These are phyloP conservation scores for Nakazawaea holstii DNA, from an alignment of 805 yeast species.

Conservation along the genomic window DNA sequence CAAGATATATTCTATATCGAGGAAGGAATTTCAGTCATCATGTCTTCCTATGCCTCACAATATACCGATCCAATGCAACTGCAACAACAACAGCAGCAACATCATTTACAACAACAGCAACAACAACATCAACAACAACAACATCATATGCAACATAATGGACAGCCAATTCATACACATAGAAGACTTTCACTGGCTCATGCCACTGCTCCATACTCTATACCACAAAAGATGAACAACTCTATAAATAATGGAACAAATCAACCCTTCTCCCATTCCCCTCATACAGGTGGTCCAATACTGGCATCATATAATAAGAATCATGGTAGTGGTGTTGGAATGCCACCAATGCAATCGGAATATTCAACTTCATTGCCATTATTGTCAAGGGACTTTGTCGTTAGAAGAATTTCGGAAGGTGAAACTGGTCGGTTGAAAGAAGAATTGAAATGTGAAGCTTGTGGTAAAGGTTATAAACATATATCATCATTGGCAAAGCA, in stretches of 20 bases:
- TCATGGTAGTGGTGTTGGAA: not conserved
- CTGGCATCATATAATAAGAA: not conserved
- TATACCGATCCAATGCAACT: conserved; percentile 10
- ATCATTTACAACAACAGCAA: not conserved
- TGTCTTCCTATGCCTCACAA: conserved; percentile 1
- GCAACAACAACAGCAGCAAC: conserved; percentile 5
- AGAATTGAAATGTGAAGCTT: conserved; percentile 81
- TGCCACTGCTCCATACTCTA: conserved; percentile 10
- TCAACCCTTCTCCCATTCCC: not conserved
- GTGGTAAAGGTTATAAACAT: conserved; percentile 90
- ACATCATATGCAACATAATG: not conserved
- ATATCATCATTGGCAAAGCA: conserved; percentile 84
- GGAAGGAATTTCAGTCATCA: not conserved
- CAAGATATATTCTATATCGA: too few relatives aligned
- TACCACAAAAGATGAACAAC: conserved; percentile 4
- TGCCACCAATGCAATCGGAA: conserved; percentile 5
- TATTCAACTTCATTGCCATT: conserved; percentile 34
- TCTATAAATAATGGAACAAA: not conserved
- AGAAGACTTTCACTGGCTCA: conserved; percentile 2
- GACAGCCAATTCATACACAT: conserved; percentile 1
- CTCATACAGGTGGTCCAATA: conserved; percentile 8
- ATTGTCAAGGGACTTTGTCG: conserved; percentile 65
- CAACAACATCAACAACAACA: conserved; percentile 1
- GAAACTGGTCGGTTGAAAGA: conserved; percentile 82
- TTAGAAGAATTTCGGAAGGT: conserved; percentile 78